These are phyloP conservation scores for Zygosaccharomyces pseudorouxii DNA, from an alignment of 805 yeast species.

Conservation along the genomic window DNA sequence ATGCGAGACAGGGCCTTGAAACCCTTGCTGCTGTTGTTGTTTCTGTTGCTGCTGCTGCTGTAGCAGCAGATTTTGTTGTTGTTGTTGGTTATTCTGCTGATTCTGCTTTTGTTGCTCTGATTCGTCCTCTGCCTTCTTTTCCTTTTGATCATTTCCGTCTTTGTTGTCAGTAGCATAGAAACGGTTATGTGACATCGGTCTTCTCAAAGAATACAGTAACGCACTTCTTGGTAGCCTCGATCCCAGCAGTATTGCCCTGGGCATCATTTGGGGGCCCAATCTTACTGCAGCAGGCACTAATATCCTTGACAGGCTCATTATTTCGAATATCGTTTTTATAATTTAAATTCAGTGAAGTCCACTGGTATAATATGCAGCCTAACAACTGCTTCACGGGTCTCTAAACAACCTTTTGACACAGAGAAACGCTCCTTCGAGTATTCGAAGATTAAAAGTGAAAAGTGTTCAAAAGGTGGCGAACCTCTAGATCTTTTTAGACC, in stretches of 20 bases:
- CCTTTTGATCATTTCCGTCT: not conserved
- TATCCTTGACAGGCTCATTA: slow-evolving; percentile 12
- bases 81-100: not conserved
- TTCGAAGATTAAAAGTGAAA: not conserved
- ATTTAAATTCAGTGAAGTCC: not conserved
- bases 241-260: not conserved
- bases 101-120: not conserved
- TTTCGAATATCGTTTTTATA: not conserved
- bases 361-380: not conserved
- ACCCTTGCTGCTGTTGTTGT: not conserved
- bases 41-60: not conserved
- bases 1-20: slow-evolving; percentile 25
- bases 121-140: not conserved
- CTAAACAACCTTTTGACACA: not conserved
- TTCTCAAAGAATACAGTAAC: not conserved
- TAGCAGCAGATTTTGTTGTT: not conserved
- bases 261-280: slow-evolving; percentile 8
- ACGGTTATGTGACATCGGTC: not conserved
- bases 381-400: slow-evolving; percentile 1
- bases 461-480: slow-evolving; percentile 6
- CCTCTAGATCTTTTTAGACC: not conserved
- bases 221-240: slow-evolving; percentile 1
- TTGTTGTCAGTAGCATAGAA: not conserved
- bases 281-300: slow-evolving; percentile 11
- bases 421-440: not conserved